Percentiles rank a stretch among this genome's conserved stretches.
Evolutionary conservation across 495 filamentous ascomycete genomes (phyloP).

Genomic region (Penicillium waksmanii): DNA sequence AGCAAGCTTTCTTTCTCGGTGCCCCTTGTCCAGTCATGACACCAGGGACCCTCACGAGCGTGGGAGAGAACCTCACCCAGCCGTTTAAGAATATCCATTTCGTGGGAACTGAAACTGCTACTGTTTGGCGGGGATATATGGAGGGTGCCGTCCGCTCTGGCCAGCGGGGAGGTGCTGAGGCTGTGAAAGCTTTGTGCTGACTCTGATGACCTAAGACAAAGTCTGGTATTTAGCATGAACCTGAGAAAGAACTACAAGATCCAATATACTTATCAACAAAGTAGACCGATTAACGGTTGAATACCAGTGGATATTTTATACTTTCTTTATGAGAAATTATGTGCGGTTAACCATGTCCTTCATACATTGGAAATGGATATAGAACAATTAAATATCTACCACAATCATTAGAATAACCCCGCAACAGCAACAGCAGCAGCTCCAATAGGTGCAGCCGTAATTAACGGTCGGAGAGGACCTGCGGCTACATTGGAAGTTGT

Average conservation of each 20-base stretch:
- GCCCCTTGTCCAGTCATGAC: slow-evolving; percentile 29
- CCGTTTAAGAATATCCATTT: slow-evolving; percentile 48
- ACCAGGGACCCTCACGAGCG: slow-evolving; percentile 30
- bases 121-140: slow-evolving; percentile 54
- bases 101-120: slow-evolving; percentile 48
- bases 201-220: too few species aligned
- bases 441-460: slow-evolving; percentile 23
- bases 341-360: background rate
- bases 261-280: too few species aligned
- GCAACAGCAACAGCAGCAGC: slow-evolving; percentile 13
- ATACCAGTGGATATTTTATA: too few species aligned
- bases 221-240: too few species aligned
- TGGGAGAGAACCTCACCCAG: slow-evolving; percentile 21
- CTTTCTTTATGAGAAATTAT: too few species aligned
- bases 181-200: slow-evolving; percentile 13
- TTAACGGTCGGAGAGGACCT: slow-evolving; percentile 13
- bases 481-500: slow-evolving; percentile 14
- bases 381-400: too few species aligned
- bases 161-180: slow-evolving; percentile 41
- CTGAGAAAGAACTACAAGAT: too few species aligned
- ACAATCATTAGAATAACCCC: background rate
- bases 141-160: slow-evolving; percentile 49
- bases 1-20: slow-evolving; percentile 31
- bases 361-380: too few species aligned
- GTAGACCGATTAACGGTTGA: too few species aligned